phyloP scores from a whole-genome alignment of 1,284 basidiomycete species.

The Salmacisia buchloeana region DNA sequence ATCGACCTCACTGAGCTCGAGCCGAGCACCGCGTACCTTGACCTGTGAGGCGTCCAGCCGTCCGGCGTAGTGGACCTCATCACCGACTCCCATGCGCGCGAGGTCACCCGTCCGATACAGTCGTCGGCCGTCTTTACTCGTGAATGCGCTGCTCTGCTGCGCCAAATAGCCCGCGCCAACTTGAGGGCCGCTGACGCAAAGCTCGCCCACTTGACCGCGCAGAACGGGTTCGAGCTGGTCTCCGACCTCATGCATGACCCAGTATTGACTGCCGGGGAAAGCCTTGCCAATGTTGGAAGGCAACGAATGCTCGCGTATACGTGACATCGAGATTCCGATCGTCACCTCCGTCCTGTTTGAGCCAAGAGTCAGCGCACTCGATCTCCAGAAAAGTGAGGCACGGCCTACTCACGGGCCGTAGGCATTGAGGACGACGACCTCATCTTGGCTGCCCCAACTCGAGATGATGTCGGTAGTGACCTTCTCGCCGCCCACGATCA shows the following conservation, averaged over 20 bases:
- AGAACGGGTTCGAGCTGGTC: constrained; percentile 22
- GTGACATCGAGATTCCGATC: constrained; percentile 44
- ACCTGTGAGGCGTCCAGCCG: constrained; percentile 40
- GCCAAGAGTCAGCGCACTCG: background rate
- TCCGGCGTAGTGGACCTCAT: constrained; percentile 41
- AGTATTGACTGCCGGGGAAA: constrained; percentile 37
- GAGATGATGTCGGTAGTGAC: constrained; percentile 30
- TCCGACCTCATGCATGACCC: constrained; percentile 25
- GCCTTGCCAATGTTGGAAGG: constrained; percentile 36
- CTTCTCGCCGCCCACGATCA: constrained; percentile 45
- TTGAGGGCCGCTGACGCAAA: constrained; percentile 40
- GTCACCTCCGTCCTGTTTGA: constrained; percentile 31
- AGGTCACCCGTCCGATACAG: constrained; percentile 45
- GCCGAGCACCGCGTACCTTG: constrained; percentile 44
- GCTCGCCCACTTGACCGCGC: constrained; percentile 41
- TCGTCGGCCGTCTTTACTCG: constrained; percentile 15
- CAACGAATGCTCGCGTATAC: constrained; percentile 21
- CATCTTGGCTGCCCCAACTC: constrained; percentile 22
- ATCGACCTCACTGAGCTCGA: constrained; percentile 45
- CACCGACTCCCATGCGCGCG: constrained; percentile 27
- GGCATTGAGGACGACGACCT: constrained; percentile 37
- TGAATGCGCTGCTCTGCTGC: constrained; percentile 23
- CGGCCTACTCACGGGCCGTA: constrained; percentile 41
- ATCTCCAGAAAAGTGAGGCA: background rate
- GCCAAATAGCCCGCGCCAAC: constrained; percentile 37